A percentile compares a stretch with the other conserved stretches of the same genome.
Conservation (phyloP, 768 basidiomycete species). For the Trametes gibbosa region DNA sequence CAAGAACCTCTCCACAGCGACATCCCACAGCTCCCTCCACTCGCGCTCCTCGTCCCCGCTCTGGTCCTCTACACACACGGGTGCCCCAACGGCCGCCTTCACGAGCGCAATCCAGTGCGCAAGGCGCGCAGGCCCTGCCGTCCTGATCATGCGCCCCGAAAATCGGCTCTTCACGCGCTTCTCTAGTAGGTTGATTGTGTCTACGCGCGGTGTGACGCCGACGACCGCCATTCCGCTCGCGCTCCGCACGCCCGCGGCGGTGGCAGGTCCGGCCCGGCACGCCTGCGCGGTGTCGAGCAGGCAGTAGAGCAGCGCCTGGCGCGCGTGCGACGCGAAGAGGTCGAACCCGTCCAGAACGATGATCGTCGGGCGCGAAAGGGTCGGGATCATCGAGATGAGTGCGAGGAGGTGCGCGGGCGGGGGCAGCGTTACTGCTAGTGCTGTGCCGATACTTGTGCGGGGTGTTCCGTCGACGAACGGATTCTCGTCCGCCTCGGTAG, state of each 20-base stretch:
- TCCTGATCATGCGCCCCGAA: constrained; percentile 85
- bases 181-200: constrained; percentile 86
- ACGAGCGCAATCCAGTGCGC: constrained; percentile 51
- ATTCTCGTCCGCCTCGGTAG: constrained; percentile 39
- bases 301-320: constrained; percentile 93
- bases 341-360: constrained; percentile 92
- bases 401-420: constrained; percentile 70
- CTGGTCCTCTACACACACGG: constrained; percentile 4
- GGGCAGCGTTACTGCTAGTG: constrained; percentile 41
- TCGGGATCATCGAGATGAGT: constrained; percentile 73
- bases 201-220: constrained; percentile 83
- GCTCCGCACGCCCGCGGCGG: constrained; percentile 4
- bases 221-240: constrained; percentile 76
- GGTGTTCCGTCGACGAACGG: constrained; percentile 44
- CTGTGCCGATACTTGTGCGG: constrained; percentile 3
- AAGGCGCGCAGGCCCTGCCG: constrained; percentile 55
- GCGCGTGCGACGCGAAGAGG: constrained; percentile 85
- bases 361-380: constrained; percentile 74
- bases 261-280: constrained; percentile 57
- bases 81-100: constrained; percentile 42
- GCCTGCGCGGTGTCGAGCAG: constrained; percentile 93
- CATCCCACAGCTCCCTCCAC: constrained; percentile 63
- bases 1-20: constrained; percentile 56
- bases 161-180: constrained; percentile 98
- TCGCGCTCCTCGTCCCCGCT: constrained; percentile 36